Evolutionary conservation across 352 stramenopile species (phyloP), one percentile per base, ranked within the genome.

Genomic region (Globisporangium nagaii): DNA sequence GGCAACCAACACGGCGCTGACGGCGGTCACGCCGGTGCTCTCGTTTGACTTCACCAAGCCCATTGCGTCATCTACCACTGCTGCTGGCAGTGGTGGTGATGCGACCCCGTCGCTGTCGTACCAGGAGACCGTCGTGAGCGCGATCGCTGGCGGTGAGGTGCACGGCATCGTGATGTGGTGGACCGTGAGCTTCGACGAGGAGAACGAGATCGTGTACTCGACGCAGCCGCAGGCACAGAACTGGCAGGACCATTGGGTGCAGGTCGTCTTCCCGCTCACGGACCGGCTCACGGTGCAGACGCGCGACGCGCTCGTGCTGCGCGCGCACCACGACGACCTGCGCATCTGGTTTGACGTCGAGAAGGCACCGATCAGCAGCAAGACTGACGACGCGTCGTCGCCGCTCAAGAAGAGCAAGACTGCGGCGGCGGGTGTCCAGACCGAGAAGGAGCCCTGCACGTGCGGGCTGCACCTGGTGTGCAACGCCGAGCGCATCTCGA

Each of bases 201-300:
- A 74, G 2, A 48, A 87, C 46, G 58, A 25, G 9, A 52, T 87
- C 40, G 60, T 84, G 27, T 93, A 93, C 62, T 90, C 75, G 13
- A 90, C 82, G 15, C 58, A 73, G 55, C 73, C 75, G 4, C 71
- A 57, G 4, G 74, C 53, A 45, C 78, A 90, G 56, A 89, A 88
- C 52, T 93, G 82, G 82, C 82, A 93, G 37, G 82, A 93, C 46
- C 79, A 93, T 62, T 93, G 79, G 82, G 79, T 90, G 9, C 77
- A 86, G 37, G 82, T 93, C 19, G 77, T 90, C 0, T 90, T 79
- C 53, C 82, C 82, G 2, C 65, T 90, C 1, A 54, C 79, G 1
- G 59, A 68, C 3, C 52, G 68, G 2, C 59, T 71, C 8, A 42
- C 60, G 0, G 64, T 78, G 13, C 6, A 31, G 9, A 19, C 17